phyloP scores from a whole-genome alignment of 805 yeast species.

The Pichia kluyveri region DNA sequence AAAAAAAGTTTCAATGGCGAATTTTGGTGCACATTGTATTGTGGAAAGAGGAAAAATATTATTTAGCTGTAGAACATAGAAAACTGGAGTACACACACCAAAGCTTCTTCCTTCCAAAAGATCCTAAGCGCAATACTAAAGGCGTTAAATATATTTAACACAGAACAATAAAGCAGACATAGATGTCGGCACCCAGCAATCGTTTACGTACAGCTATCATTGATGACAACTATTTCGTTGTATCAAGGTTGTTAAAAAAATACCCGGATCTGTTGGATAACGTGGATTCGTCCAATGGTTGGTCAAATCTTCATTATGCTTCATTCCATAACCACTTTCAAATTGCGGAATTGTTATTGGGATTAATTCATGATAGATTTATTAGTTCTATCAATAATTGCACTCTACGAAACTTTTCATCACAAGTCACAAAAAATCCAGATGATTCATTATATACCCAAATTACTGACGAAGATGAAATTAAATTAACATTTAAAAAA shows the following conservation, averaged over 20 bases:
- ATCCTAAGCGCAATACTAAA: background rate
- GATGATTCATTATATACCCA: conserved; percentile 16
- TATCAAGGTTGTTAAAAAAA: conserved; percentile 53
- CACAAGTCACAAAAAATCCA: background rate
- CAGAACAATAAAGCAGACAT: background rate
- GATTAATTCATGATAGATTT: conserved; percentile 11
- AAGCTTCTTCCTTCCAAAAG: too few species aligned
- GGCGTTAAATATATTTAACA: background rate
- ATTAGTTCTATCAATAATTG: background rate
- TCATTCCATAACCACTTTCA: conserved; percentile 64
- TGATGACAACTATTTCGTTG: conserved; percentile 54
- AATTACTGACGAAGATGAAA: conserved; percentile 26
- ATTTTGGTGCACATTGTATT: too few species aligned
- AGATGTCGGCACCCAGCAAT: conserved; percentile 53
- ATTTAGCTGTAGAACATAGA: too few species aligned
- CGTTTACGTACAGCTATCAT: conserved; percentile 63
- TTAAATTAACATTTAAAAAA: conserved; percentile 39
- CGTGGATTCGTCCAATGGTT: conserved; percentile 62
- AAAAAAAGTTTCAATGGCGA: too few species aligned
- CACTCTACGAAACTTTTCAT: background rate
- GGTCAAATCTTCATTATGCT: conserved; percentile 80
- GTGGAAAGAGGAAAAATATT: too few species aligned
- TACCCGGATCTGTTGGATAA: conserved; percentile 64
- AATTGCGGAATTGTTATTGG: conserved; percentile 28
- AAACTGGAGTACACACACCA: too few species aligned